phyloP scores from a whole-genome alignment of 1,139 yeast species.

The Geotrichum armillariae region DNA sequence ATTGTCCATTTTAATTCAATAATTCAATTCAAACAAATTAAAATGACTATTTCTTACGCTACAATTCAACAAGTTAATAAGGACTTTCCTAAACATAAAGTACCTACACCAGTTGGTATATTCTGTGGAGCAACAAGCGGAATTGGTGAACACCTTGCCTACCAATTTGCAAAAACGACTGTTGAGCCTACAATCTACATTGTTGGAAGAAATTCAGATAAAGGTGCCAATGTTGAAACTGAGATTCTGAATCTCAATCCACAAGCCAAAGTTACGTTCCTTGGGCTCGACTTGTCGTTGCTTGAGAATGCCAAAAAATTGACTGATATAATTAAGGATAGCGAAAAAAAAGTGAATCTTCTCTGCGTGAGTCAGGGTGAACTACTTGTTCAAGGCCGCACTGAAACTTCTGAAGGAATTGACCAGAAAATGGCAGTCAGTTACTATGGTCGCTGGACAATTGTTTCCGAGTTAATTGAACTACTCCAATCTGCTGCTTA shows the following conservation, averaged over 20 bases:
- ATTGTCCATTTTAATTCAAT: background rate
- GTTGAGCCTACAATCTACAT: slow-evolving; percentile 35
- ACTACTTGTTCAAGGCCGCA: slow-evolving; percentile 27
- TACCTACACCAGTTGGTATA: slow-evolving; percentile 31
- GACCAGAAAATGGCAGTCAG: slow-evolving; percentile 32
- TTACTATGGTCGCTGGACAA: slow-evolving; percentile 35
- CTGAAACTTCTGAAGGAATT: slow-evolving; percentile 34
- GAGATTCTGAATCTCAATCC: slow-evolving; percentile 31
- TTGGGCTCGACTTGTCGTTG: slow-evolving; percentile 30
- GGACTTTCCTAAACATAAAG: slow-evolving; percentile 10
- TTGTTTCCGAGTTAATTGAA: slow-evolving; percentile 30
- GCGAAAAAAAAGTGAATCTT: slow-evolving; percentile 34
- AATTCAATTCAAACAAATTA: background rate
- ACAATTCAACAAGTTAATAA: slow-evolving; percentile 10
- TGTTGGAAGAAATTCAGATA: slow-evolving; percentile 34
- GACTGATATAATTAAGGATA: slow-evolving; percentile 25
- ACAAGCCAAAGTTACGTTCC: slow-evolving; percentile 30
- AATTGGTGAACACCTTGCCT: slow-evolving; percentile 37
- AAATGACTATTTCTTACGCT: slow-evolving; percentile 14
- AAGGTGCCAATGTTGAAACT: slow-evolving; percentile 29
- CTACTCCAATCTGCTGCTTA: slow-evolving; percentile 30
- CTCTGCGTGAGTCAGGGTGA: slow-evolving; percentile 32
- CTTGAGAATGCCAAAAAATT: slow-evolving; percentile 31
- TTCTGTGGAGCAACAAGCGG: slow-evolving; percentile 40
- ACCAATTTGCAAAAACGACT: slow-evolving; percentile 33